phyloP scores from a whole-genome alignment of 2,329 filamentous ascomycete genomes.

The Ophiocordyceps unilateralis region DNA sequence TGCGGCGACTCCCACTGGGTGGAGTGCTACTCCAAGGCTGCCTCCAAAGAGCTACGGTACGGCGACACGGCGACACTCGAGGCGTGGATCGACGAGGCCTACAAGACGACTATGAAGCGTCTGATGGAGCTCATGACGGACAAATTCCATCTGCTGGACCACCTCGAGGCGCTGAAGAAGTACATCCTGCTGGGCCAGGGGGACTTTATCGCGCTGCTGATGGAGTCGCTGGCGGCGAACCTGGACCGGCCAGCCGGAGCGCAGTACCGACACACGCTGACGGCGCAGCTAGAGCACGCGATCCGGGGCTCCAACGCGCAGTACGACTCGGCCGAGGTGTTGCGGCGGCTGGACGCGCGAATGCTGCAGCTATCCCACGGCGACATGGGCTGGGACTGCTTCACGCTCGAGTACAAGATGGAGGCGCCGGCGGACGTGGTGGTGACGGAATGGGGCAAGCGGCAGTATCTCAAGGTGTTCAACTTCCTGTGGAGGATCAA shows the following conservation, averaged over 20 bases:
- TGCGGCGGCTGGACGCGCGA: slow-evolving; percentile 83
- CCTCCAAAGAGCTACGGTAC: slow-evolving; percentile 81
- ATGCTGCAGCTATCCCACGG: slow-evolving; percentile 95
- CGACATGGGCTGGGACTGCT: slow-evolving; percentile 98
- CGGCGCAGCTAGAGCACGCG: slow-evolving; percentile 93
- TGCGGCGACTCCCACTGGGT: slow-evolving; percentile 93
- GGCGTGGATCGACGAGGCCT: slow-evolving; percentile 87
- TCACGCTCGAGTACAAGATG: slow-evolving; percentile 97
- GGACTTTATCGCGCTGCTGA: slow-evolving; percentile 90
- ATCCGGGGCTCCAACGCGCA: slow-evolving; percentile 96
- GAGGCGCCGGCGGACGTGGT: slow-evolving; percentile 93
- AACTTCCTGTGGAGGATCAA: slow-evolving; percentile 99
- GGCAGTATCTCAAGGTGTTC: slow-evolving; percentile 97
- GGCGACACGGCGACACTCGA: slow-evolving; percentile 86
- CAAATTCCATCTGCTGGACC: slow-evolving; percentile 90
- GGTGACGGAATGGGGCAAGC: slow-evolving; percentile 85
- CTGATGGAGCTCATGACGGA: slow-evolving; percentile 84
- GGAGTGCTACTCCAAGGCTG: slow-evolving; percentile 81
- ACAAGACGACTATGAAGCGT: slow-evolving; percentile 94
- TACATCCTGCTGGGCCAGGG: slow-evolving; percentile 90
- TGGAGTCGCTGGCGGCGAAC: slow-evolving; percentile 89
- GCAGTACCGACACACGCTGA: slow-evolving; percentile 90
- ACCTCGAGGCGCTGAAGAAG: slow-evolving; percentile 79
- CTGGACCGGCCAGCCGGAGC: slow-evolving; percentile 90
- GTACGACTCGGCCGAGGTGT: slow-evolving; percentile 80